Evolutionary conservation across 2,329 filamentous ascomycete species (phyloP), one percentile per base, ranked within the genome.

Genomic region (Penicillium griseofulvum): DNA sequence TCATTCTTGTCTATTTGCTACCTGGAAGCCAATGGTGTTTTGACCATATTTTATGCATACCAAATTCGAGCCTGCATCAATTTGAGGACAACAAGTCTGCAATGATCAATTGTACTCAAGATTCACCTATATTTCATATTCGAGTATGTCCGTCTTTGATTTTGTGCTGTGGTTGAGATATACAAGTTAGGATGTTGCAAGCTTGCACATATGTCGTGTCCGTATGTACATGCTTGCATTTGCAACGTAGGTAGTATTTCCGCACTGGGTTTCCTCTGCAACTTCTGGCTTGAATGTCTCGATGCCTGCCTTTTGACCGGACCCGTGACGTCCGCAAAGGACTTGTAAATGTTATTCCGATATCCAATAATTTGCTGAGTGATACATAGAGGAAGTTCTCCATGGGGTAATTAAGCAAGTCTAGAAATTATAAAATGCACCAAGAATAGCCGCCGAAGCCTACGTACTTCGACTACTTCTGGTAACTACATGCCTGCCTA

Each of bases 21-120:
- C 52, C 31, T 55, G 39, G 45, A 53, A 52, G 51, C 29, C 44
- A 52, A 51, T 51, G 47, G 55, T 55, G 31, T 58, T 63, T 39
- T 59, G 19, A 54, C 42, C 43, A 52, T 54, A 44, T 57, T 54
- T 61, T 57, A 52, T 68, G 62, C 66, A 67, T 66, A 55, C 61
- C 62, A 61, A 59, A 60, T 64, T 64, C 58, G 56, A 63, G 53
- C 45, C 26, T 51, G 34, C 39, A 33, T 39, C 47, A 45, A 45
- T 54, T 38, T 22, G 39, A 49, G 38, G 38, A 54, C 39, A 7
- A 22, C 16, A 29, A 38, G 41, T 46, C 33, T 45, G 19, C 22
- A 39, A 43, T 31, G 38, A 26, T 43, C 38, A 45, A 34, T 34
- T 7, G 26, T 37, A 29, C n/a, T 29, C 24, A 24, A 46, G 39